A percentile compares a stretch with the other conserved stretches of the same genome.
These are phyloP conservation scores for Raddia distichophylla DNA, from an alignment of 176 grass and related monocot genomes.

Conservation along the genomic window DNA sequence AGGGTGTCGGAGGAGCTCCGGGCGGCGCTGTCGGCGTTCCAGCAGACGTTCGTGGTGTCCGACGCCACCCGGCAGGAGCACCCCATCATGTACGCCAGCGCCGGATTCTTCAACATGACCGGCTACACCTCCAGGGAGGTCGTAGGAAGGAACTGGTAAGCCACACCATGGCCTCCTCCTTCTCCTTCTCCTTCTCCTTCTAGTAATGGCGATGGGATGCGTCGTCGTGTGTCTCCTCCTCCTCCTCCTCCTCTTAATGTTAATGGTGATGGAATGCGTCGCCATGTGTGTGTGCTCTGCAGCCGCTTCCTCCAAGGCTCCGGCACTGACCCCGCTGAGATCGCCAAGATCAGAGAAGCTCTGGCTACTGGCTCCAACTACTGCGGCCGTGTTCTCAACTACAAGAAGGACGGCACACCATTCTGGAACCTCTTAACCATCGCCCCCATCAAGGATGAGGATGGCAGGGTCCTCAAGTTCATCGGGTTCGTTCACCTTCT, in stretches of 20 bases:
- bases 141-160: conserved; percentile 67
- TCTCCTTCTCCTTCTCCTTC: neutral
- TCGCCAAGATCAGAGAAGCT: conserved; percentile 81
- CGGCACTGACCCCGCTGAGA: conserved; percentile 69
- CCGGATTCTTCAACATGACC: conserved; percentile 80
- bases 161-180: too few species aligned
- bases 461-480: conserved; percentile 82
- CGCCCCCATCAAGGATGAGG: conserved; percentile 92
- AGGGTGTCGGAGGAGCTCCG: conserved; percentile 77
- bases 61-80: conserved; percentile 63
- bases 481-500: conserved; percentile 64
- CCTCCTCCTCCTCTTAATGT: neutral
- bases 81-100: conserved; percentile 78
- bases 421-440: conserved; percentile 95
- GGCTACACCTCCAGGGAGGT: conserved; percentile 72
- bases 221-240: neutral
- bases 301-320: conserved; percentile 89
- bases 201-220: neutral
- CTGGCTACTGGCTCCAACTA: conserved; percentile 72
- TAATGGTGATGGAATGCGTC: neutral
- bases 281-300: neutral
- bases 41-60: conserved; percentile 77
- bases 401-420: conserved; percentile 88
- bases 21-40: conserved; percentile 72
- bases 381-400: conserved; percentile 83